phyloP scores from a whole-genome alignment of 2,329 filamentous ascomycete genomes.

The Bertia moriformis region DNA sequence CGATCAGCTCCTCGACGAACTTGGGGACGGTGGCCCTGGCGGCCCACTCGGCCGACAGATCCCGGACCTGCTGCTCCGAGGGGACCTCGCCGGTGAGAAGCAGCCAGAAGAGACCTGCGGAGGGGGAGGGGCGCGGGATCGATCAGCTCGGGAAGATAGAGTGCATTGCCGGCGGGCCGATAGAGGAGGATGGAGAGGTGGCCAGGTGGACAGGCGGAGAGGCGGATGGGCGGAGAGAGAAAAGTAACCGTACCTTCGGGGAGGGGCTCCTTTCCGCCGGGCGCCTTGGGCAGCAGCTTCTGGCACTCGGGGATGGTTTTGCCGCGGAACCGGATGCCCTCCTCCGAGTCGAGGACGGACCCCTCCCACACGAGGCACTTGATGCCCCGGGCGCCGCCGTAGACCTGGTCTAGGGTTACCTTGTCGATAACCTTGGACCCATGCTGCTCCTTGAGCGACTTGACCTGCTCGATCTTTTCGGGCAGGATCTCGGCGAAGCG shows the following conservation, averaged over 20 bases:
- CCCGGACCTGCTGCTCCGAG: constrained; percentile 93
- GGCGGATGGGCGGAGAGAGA: no score
- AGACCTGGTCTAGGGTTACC: constrained; percentile 98
- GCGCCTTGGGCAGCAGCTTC: constrained; percentile 89
- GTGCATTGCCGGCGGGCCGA: no score
- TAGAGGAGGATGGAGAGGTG: no score
- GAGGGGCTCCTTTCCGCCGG: constrained; percentile 88
- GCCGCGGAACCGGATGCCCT: constrained; percentile 98
- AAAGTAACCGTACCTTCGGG: constrained; percentile 77
- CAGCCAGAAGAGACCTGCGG: constrained; percentile 85
- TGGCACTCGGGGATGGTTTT: constrained; percentile 99
- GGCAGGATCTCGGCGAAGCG: constrained; percentile 92
- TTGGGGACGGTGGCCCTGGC: constrained; percentile 93
- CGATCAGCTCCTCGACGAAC: constrained; percentile 97
- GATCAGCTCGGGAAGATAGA: no score
- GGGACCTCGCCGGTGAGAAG: constrained; percentile 96
- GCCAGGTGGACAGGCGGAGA: no score
- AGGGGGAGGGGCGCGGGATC: no score
- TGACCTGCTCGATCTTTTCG: constrained; percentile 97
- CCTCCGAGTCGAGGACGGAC: constrained; percentile 93
- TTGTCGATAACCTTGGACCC: constrained; percentile 92
- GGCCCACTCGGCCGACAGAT: constrained; percentile 96
- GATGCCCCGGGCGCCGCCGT: constrained; percentile 96
- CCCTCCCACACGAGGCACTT: constrained; percentile 98
- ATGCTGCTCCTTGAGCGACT: constrained; percentile 89